phyloP scores from a whole-genome alignment of 1,284 basidiomycete species.

The Stygiomarasmius scandens region DNA sequence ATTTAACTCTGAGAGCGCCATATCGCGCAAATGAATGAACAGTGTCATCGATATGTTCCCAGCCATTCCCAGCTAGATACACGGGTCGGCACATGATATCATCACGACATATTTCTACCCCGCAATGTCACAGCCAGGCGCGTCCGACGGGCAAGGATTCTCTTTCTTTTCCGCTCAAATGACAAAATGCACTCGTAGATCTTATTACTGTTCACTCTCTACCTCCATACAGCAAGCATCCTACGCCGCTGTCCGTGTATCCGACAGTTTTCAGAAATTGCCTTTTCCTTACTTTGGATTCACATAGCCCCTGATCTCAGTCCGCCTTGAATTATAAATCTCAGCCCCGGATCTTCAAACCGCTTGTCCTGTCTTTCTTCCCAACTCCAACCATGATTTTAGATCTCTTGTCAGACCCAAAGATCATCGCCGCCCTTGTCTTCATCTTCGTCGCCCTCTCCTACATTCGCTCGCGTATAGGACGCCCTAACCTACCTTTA shows the following conservation, averaged over 20 bases:
- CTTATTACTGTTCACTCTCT: too few species aligned
- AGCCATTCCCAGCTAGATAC: neutral
- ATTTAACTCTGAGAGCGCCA: too few species aligned
- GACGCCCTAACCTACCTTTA: constrained; percentile 7
- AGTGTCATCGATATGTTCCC: too few species aligned
- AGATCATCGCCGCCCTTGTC: constrained; percentile 1
- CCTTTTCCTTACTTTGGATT: too few species aligned
- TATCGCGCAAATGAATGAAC: too few species aligned
- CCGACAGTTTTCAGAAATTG: too few species aligned
- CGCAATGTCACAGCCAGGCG: neutral
- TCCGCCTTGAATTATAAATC: neutral
- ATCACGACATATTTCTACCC: neutral
- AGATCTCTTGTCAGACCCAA: constrained; percentile 6
- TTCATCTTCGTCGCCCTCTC: neutral
- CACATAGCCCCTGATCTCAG: neutral
- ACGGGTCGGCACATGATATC: neutral
- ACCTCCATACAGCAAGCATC: too few species aligned
- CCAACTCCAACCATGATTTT: constrained; percentile 5
- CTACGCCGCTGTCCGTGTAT: too few species aligned
- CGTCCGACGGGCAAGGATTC: neutral
- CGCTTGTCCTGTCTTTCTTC: neutral
- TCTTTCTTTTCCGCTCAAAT: neutral
- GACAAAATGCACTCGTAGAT: too few species aligned
- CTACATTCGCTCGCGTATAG: neutral
- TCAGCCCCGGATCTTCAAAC: neutral